These are phyloP conservation scores for Coemansia sp. DNA, from an alignment of 192 early-diverging fungal species.

Conservation along the genomic window DNA sequence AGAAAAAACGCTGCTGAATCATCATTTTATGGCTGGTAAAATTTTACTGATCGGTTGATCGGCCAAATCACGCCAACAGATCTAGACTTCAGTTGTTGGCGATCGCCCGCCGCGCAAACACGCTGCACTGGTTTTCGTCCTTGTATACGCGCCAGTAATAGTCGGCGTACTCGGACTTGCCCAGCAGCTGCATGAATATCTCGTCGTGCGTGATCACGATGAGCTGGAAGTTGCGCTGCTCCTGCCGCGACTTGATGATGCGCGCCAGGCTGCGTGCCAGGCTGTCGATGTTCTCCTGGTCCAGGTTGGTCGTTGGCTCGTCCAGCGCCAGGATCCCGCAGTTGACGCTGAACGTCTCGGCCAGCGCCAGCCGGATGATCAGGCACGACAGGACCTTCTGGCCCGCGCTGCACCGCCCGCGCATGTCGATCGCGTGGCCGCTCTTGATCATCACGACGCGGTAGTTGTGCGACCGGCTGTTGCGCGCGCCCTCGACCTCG, in stretches of 20 bases:
- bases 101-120: slow-evolving; percentile 42
- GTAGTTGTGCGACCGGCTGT: slow-evolving; percentile 84
- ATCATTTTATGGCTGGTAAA: too few relatives aligned
- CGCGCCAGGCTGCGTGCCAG: slow-evolving; percentile 75
- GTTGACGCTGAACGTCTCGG: slow-evolving; percentile 89
- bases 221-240: slow-evolving; percentile 92
- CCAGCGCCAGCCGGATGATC: slow-evolving; percentile 93
- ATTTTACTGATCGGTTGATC: too few relatives aligned
- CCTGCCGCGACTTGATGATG: slow-evolving; percentile 76
- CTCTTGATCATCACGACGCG: slow-evolving; percentile 92
- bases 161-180: slow-evolving; percentile 75
- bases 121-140: slow-evolving; percentile 56
- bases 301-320: slow-evolving; percentile 97
- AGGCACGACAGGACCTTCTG: slow-evolving; percentile 96
- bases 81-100: slow-evolving; percentile 18
- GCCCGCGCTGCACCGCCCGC: slow-evolving; percentile 93
- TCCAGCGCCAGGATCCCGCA: slow-evolving; percentile 95
- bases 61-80: not conserved
- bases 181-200: slow-evolving; percentile 84
- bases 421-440: slow-evolving; percentile 84
- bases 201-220: slow-evolving; percentile 99
- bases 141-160: slow-evolving; percentile 89
- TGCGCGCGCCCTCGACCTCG: slow-evolving; percentile 70
- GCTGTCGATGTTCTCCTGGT: slow-evolving; percentile 82
- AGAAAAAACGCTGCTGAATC: not conserved